Percentiles rank a stretch among this genome's conserved stretches.
Conservation (phyloP, 192 early-diverging fungal species). For the Dimargaris xerosporica region DNA sequence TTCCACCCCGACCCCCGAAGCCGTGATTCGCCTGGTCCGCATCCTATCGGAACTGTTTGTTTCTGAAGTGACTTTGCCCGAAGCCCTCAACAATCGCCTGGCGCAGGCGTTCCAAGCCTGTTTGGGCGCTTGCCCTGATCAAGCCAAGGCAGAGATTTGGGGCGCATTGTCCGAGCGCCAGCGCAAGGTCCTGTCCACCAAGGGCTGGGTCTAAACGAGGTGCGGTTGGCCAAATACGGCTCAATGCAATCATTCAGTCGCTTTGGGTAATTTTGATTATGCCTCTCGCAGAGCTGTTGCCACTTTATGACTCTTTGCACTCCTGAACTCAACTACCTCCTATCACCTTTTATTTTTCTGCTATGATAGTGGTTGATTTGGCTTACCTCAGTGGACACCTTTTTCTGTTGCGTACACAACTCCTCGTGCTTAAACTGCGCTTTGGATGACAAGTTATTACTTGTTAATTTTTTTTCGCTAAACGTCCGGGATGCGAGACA, state of each 20-base stretch:
- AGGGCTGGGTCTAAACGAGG: neutral
- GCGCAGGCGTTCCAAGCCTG: conserved; percentile 3
- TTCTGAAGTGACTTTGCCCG: neutral
- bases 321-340: no score
- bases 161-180: neutral
- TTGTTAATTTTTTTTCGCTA: no score
- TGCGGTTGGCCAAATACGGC: neutral
- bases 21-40: neutral
- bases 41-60: conserved; percentile 2
- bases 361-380: no score
- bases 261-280: neutral
- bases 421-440: no score
- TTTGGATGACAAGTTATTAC: no score
- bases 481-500: no score
- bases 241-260: no score
- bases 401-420: no score
- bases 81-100: neutral
- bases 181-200: neutral
- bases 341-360: no score
- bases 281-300: neutral
- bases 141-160: neutral
- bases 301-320: neutral
- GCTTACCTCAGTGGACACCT: no score
- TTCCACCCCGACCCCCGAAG: neutral
- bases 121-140: conserved; percentile 1